Base-by-base conservation (phyloP, 495 filamentous ascomycete species). In the Podospora conica region DNA sequence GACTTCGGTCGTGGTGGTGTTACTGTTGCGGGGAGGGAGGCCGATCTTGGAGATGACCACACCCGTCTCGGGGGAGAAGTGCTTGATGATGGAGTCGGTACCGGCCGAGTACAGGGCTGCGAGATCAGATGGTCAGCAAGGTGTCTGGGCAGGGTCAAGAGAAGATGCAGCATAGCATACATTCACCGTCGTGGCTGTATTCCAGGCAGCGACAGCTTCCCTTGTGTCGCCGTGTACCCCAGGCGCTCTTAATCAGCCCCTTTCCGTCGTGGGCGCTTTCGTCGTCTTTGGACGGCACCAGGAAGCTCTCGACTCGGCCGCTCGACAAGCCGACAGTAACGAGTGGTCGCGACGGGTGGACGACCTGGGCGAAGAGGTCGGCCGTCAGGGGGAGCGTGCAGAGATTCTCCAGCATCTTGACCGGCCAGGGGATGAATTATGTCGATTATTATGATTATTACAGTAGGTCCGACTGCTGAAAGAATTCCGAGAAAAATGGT, bases 151-250 rank as follows among this genome's bases (percentile, higher is more conserved):
- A n/a, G 8, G 40, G 6, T 18, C 1, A n/a, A n/a, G 6, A 8
- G 18, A 8, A 48, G 48, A 29, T 8, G 18, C 27, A 40, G 12
- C 9, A 29, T n/a, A 3, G 12, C 80, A 70, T 59, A 84, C 84
- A 78, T 65, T 84, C 77, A 18, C 92, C 93, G 70, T 96, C 93
- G 60, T 84, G 72, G 66, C 87, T 88, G 73, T 93, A 98, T 9
- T 82, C 84, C 61, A 97, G 79, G 58, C 83, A 84, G 33, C 95
- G 83, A 73, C 93, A 97, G 78, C 92, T 96, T 5, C 92, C 95
- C 81, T 96, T 93, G 76, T 98, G 95, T 61, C 95, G 83, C 63
- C 86, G 82, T 2, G 95, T 98, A 65, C 86, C 84, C 95, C 95
- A 98, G 71, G 85, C 82, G 2, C 88, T 93, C 68, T 94, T 90